phyloP scores from a whole-genome alignment of 108 stramenopile genomes.

The Halocafeteria seosinensis region DNA sequence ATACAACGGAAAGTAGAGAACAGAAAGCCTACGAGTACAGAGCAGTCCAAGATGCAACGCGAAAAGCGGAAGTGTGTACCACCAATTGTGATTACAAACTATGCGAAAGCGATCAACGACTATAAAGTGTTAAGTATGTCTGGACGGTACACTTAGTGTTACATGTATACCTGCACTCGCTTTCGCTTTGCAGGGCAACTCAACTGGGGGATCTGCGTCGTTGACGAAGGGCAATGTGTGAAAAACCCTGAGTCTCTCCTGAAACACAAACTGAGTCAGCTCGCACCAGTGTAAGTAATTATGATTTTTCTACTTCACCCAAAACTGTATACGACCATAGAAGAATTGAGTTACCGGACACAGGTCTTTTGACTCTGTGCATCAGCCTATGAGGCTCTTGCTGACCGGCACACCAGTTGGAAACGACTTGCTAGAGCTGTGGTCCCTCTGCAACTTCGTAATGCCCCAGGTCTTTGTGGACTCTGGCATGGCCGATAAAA shows the following conservation, averaged over 20 bases:
- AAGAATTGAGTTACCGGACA: constrained; percentile 52
- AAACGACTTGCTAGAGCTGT: constrained; percentile 73
- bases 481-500: constrained; percentile 76
- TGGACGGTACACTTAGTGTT: too few relatives aligned
- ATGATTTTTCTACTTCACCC: too few relatives aligned
- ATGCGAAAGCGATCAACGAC: background rate
- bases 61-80: background rate
- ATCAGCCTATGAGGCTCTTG: constrained; percentile 30
- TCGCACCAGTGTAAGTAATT: background rate
- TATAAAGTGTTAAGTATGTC: background rate
- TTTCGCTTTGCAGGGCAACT: too few relatives aligned
- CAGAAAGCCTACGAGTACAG: background rate
- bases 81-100: background rate
- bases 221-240: constrained; percentile 94
- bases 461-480: constrained; percentile 94
- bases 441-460: constrained; percentile 93
- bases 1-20: background rate
- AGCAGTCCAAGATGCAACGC: background rate
- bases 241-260: constrained; percentile 85
- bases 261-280: constrained; percentile 46
- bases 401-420: constrained; percentile 97
- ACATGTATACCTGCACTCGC: too few relatives aligned
- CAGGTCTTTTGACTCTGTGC: background rate
- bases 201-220: constrained; percentile 66
- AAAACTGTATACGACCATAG: too few relatives aligned